A percentile compares a stretch with the other conserved stretches of the same genome.
These are phyloP conservation scores for Paramecium sexaurelia DNA, from an alignment of 73 alveolate genomes.

Conservation along the genomic window DNA sequence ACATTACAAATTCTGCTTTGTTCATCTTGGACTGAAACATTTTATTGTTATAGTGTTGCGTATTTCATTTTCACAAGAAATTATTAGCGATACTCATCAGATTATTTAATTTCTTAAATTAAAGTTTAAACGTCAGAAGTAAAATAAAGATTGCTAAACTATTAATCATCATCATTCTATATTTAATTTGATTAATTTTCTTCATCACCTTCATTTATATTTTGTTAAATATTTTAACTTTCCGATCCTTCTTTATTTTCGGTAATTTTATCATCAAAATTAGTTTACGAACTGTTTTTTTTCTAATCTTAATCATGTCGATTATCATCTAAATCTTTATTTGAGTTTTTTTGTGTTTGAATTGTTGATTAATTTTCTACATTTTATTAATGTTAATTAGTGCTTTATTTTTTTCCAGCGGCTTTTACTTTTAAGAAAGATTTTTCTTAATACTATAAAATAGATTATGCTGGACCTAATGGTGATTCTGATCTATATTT, in stretches of 20 bases:
- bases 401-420: background rate
- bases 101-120: background rate
- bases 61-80: constrained; percentile 12
- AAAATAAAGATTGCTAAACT: background rate
- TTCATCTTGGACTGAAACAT: background rate
- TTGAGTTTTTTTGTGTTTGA: background rate
- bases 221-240: background rate
- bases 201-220: background rate
- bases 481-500: background rate
- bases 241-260: background rate
- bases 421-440: background rate
- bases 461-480: background rate
- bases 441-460: background rate
- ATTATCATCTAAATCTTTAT: background rate
- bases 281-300: no score
- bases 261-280: background rate
- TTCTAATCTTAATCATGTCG: background rate
- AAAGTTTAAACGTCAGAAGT: background rate
- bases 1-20: constrained; percentile 7
- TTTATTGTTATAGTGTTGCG: background rate
- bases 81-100: background rate
- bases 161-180: background rate
- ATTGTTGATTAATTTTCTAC: background rate
- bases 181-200: background rate
- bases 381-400: background rate